These are phyloP conservation scores for Daldinia caldariorum DNA, from an alignment of 495 filamentous ascomycete species.

Conservation along the genomic window DNA sequence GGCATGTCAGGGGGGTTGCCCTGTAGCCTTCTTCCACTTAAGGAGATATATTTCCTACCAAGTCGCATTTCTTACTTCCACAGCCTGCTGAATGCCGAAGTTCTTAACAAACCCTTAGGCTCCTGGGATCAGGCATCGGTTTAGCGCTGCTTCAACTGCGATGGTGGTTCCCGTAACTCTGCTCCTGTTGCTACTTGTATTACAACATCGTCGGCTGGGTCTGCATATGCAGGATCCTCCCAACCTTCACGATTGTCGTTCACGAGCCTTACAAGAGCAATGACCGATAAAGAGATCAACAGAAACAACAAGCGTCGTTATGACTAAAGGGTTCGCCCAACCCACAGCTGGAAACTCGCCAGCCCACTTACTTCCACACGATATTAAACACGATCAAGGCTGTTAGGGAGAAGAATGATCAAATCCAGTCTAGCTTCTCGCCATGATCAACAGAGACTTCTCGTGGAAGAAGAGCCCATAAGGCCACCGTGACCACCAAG, in stretches of 20 bases:
- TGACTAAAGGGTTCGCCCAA: not conserved
- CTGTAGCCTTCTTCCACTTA: too few relatives aligned
- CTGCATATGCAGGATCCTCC: not conserved
- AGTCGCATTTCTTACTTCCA: too few relatives aligned
- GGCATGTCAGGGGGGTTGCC: too few relatives aligned
- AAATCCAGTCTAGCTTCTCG: not conserved
- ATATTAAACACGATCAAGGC: not conserved
- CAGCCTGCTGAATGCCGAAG: not conserved
- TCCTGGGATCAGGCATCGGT: not conserved
- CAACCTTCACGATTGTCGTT: not conserved
- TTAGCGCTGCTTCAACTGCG: not conserved
- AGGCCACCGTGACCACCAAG: not conserved
- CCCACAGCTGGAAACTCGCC: not conserved
- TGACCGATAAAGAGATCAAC: not conserved
- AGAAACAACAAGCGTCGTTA: not conserved
- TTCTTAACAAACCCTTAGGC: not conserved
- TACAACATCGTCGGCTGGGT: not conserved
- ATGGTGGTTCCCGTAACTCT: not conserved
- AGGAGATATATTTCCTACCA: too few relatives aligned
- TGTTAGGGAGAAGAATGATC: not conserved
- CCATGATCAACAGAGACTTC: not conserved
- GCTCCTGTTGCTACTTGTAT: not conserved
- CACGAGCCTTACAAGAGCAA: not conserved
- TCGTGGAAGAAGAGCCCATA: not conserved
- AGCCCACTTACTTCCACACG: conserved; percentile 4